Conservation (phyloP, 1,139 yeast genomes). For the Yamadazyma atlantica region DNA sequence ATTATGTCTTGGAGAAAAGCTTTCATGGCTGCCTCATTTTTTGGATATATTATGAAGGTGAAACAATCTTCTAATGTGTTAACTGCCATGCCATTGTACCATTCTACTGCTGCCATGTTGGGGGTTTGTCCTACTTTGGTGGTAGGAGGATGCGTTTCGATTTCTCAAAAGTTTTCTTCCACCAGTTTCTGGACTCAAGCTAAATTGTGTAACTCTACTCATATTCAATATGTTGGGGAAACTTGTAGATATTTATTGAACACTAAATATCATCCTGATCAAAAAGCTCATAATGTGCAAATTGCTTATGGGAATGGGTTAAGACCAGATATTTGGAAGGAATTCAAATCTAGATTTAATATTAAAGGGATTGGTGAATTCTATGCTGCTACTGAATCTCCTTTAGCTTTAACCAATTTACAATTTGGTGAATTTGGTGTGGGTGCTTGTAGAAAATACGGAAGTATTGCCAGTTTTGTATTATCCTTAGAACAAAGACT, state of each 20-base stretch:
- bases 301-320: constrained; percentile 93
- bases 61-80: constrained; percentile 58
- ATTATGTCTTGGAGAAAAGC: constrained; percentile 90
- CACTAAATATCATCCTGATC: constrained; percentile 67
- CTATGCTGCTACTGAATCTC: constrained; percentile 93
- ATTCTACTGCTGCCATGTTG: constrained; percentile 87
- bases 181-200: constrained; percentile 92
- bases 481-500: constrained; percentile 59
- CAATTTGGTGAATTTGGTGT: constrained; percentile 80
- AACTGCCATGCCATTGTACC: constrained; percentile 95
- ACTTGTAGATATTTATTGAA: constrained; percentile 84
- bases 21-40: constrained; percentile 65
- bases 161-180: constrained; percentile 83
- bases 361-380: constrained; percentile 83
- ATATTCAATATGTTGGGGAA: constrained; percentile 93
- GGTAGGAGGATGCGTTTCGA: constrained; percentile 68
- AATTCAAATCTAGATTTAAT: constrained; percentile 73
- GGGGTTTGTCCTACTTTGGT: constrained; percentile 76
- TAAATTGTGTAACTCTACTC: constrained; percentile 66
- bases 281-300: constrained; percentile 58
- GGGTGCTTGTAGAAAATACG: constrained; percentile 89
- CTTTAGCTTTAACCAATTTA: constrained; percentile 81
- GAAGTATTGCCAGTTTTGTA: constrained; percentile 56
- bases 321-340: constrained; percentile 87
- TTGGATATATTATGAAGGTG: constrained; percentile 70